Conservation (phyloP, 345 rosid species). For the Alliaria petiolata region DNA sequence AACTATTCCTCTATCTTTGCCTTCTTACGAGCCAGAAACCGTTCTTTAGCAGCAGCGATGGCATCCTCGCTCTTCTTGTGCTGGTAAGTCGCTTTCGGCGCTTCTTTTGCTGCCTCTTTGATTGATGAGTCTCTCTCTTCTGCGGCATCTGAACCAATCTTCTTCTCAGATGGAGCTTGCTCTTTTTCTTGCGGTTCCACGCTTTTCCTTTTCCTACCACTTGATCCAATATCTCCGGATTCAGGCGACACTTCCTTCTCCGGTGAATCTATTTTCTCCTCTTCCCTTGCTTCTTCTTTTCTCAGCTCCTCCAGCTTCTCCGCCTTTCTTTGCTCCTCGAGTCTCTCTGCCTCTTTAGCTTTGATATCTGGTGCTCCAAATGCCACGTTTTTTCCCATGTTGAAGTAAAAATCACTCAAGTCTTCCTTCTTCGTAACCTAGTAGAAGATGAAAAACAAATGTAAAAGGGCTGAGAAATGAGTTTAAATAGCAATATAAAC, state of each 20-base stretch:
- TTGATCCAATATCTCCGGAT: conserved; percentile 31
- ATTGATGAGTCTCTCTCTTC: conserved; percentile 28
- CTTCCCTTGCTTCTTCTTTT: conserved; percentile 39
- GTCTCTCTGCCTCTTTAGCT: conserved; percentile 44
- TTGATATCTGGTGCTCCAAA: conserved; percentile 53
- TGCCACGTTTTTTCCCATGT: conserved; percentile 75
- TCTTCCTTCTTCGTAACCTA: conserved; percentile 91
- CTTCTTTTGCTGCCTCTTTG: conserved; percentile 35
- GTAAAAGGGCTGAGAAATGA: background rate
- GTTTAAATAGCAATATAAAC: background rate
- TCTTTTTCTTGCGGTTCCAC: conserved; percentile 35
- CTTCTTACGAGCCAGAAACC: conserved; percentile 73
- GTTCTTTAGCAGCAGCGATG: conserved; percentile 73
- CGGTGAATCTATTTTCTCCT: conserved; percentile 16
- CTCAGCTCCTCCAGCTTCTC: conserved; percentile 38
- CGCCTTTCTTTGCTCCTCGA: conserved; percentile 36
- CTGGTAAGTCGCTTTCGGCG: conserved; percentile 41
- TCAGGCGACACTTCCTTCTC: conserved; percentile 21
- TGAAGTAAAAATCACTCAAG: conserved; percentile 81
- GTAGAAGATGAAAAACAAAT: conserved; percentile 16
- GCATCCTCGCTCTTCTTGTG: conserved; percentile 68
- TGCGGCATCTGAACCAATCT: conserved; percentile 20
- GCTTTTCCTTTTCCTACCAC: conserved; percentile 18
- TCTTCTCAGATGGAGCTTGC: conserved; percentile 25
- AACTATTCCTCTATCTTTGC: conserved; percentile 43